Percentiles rank a stretch among this genome's conserved stretches.
phyloP scores from a whole-genome alignment of 2,329 filamentous ascomycete species.

The Alternaria conjuncta region DNA sequence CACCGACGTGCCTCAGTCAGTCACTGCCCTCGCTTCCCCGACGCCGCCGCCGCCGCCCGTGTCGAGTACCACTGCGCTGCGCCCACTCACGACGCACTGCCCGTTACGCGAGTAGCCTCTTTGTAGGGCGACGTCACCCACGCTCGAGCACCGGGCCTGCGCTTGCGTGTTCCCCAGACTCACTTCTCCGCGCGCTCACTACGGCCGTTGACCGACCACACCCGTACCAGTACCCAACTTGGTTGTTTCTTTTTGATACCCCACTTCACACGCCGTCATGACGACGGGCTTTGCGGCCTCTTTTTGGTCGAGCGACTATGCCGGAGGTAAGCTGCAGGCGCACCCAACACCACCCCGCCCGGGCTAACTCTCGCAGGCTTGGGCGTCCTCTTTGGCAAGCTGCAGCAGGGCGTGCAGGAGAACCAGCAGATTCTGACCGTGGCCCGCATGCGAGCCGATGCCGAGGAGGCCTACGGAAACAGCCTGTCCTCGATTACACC shows the following conservation, averaged over 20 bases:
- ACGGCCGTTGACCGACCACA: constrained; percentile 18
- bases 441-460: constrained; percentile 92
- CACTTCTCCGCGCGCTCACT: constrained; percentile 36
- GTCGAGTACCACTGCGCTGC: background rate
- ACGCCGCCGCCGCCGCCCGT: constrained; percentile 4
- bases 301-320: constrained; percentile 98
- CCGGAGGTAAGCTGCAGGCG: constrained; percentile 73
- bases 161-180: constrained; percentile 36
- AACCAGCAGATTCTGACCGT: constrained; percentile 93
- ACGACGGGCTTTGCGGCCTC: constrained; percentile 79
- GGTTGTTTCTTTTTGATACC: constrained; percentile 10
- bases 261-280: constrained; percentile 30
- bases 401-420: constrained; percentile 94
- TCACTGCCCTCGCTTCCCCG: background rate
- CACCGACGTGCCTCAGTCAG: constrained; percentile 6
- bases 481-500: constrained; percentile 82
- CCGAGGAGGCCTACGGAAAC: constrained; percentile 87
- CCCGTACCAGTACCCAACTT: constrained; percentile 5
- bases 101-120: constrained; percentile 11
- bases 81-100: constrained; percentile 7
- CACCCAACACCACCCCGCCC: constrained; percentile 6
- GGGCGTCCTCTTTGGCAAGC: constrained; percentile 92
- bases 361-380: constrained; percentile 63
- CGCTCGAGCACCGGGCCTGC: constrained; percentile 13
- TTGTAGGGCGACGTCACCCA: constrained; percentile 5